Conservation (phyloP, 371 early-diverging fungal genomes). For the Mucor racemosus region DNA sequence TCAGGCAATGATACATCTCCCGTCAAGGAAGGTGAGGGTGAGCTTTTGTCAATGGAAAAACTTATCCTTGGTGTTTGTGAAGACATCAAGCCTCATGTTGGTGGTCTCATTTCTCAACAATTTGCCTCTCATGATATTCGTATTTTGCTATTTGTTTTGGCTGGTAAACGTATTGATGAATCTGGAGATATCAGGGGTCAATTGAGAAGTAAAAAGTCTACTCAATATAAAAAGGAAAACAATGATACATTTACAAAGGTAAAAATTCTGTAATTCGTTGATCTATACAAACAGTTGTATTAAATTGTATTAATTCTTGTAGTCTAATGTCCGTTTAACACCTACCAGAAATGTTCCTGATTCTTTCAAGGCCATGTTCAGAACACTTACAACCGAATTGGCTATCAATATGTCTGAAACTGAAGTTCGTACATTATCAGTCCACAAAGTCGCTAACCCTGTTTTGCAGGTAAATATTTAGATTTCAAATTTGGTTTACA, state of each 20-base stretch:
- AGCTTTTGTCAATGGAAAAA: slow-evolving; percentile 69
- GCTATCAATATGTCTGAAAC: slow-evolving; percentile 58
- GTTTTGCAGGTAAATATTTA: slow-evolving; percentile 64
- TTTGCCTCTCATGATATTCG: slow-evolving; percentile 82
- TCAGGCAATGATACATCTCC: slow-evolving; percentile 31
- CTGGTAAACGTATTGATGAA: slow-evolving; percentile 70
- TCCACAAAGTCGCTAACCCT: slow-evolving; percentile 76
- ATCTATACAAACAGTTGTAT: not conserved
- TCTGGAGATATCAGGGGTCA: slow-evolving; percentile 54
- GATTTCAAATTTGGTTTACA: not conserved
- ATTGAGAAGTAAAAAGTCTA: slow-evolving; percentile 67
- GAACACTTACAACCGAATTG: slow-evolving; percentile 60
- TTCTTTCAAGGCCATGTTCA: slow-evolving; percentile 63
- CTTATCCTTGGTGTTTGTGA: slow-evolving; percentile 66
- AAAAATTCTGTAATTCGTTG: not conserved
- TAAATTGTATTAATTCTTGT: slow-evolving; percentile 1
- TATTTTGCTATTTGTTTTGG: slow-evolving; percentile 67
- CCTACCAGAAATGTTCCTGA: slow-evolving; percentile 63
- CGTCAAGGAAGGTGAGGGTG: slow-evolving; percentile 39
- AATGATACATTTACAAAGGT: slow-evolving; percentile 53
- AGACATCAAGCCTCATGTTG: slow-evolving; percentile 70
- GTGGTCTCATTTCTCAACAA: slow-evolving; percentile 68
- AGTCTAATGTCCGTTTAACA: slow-evolving; percentile 33
- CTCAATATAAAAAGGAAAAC: slow-evolving; percentile 70
- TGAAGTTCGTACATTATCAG: slow-evolving; percentile 64